These are phyloP conservation scores for Alternaria novae-zelandiae DNA, from an alignment of 2,329 filamentous ascomycete species.

Conservation along the genomic window DNA sequence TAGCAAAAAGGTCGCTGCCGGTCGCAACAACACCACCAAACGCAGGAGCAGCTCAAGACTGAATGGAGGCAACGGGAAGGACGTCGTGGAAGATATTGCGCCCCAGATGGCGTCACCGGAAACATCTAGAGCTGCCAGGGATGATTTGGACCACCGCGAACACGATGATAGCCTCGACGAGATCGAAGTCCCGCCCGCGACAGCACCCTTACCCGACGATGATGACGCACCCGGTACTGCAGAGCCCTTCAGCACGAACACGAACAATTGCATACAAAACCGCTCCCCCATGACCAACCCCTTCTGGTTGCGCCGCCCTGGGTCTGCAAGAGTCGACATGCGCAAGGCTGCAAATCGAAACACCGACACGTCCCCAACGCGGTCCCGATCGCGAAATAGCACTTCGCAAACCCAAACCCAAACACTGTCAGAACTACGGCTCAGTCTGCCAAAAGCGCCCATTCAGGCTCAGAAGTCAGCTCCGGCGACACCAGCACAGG, in stretches of 20 bases:
- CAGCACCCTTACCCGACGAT: conserved; percentile 19
- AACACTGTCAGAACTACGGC: conserved; percentile 13
- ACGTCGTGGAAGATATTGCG: not conserved
- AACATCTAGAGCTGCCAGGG: conserved; percentile 20
- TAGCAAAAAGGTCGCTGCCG: not conserved
- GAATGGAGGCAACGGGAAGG: not conserved
- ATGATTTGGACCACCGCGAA: conserved; percentile 1
- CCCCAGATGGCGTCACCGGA: conserved; percentile 23
- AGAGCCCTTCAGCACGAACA: conserved; percentile 27
- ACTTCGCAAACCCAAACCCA: conserved; percentile 6
- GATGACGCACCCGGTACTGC: conserved; percentile 14
- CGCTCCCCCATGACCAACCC: conserved; percentile 23
- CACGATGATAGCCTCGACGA: conserved; percentile 16
- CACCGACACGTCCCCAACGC: conserved; percentile 30
- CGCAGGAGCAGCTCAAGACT: not conserved
- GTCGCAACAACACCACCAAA: not conserved
- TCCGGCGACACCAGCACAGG: conserved; percentile 2
- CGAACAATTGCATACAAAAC: conserved; percentile 13
- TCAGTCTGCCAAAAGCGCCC: conserved; percentile 23
- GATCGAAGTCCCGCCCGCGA: conserved; percentile 23
- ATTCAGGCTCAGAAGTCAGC: conserved; percentile 4
- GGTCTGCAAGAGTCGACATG: conserved; percentile 7
- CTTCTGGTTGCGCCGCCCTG: conserved; percentile 33
- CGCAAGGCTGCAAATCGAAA: conserved; percentile 9
- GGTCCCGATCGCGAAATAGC: conserved; percentile 17